Percentiles rank a stretch among this genome's conserved stretches.
Evolutionary conservation across 176 grass and related monocot species (phyloP).

Genomic region (Aegilops bicornis): DNA sequence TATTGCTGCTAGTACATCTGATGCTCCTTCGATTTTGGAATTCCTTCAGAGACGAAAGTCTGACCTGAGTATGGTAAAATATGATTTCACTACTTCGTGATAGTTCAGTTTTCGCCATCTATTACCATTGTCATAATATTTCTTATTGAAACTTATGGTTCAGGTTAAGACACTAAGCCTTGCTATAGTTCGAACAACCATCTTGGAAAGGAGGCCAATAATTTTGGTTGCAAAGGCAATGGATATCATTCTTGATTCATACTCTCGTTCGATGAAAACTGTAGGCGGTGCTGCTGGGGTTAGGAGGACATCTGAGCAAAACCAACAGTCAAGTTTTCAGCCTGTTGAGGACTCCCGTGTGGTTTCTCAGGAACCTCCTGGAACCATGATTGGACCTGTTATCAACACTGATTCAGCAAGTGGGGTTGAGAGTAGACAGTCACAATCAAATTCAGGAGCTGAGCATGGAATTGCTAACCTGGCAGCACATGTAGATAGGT

Average conservation of each 20-base stretch:
- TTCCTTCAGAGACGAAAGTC: slow-evolving; percentile 86
- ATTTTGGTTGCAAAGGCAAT: slow-evolving; percentile 69
- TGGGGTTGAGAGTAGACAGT: slow-evolving; percentile 28
- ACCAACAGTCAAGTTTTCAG: slow-evolving; percentile 42
- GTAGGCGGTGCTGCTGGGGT: slow-evolving; percentile 42
- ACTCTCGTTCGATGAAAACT: slow-evolving; percentile 66
- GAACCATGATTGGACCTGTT: slow-evolving; percentile 18
- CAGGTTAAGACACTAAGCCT: slow-evolving; percentile 86
- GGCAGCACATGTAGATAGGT: slow-evolving; percentile 31
- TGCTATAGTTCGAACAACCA: slow-evolving; percentile 68
- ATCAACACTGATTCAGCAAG: slow-evolving; percentile 36
- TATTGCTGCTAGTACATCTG: slow-evolving; percentile 93
- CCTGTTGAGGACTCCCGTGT: slow-evolving; percentile 27
- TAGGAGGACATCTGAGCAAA: slow-evolving; percentile 57
- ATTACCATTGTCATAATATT: neutral
- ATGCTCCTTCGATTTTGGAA: slow-evolving; percentile 80
- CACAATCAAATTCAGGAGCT: slow-evolving; percentile 35
- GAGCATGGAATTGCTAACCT: slow-evolving; percentile 38
- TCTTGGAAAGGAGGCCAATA: slow-evolving; percentile 78
- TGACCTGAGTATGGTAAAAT: slow-evolving; percentile 66
- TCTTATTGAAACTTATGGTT: slow-evolving; percentile 12
- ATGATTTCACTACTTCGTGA: neutral
- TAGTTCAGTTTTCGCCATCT: slow-evolving; percentile 24
- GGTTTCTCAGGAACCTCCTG: slow-evolving; percentile 32
- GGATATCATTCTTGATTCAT: slow-evolving; percentile 82